These are phyloP conservation scores for Notholithocarpus densiflorus DNA, from an alignment of 306 rosid species.

Conservation along the genomic window DNA sequence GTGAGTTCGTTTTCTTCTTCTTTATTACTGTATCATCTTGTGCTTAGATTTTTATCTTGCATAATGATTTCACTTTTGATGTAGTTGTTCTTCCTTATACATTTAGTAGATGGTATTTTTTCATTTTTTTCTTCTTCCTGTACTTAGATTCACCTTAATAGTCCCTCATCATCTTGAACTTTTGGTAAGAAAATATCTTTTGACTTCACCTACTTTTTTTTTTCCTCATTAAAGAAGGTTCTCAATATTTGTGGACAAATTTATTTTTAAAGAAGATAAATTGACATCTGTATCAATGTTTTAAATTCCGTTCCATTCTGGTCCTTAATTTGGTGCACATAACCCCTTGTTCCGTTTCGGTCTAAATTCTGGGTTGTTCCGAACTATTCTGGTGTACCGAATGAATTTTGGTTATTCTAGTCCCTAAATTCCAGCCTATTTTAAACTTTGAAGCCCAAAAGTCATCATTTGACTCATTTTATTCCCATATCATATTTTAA, in stretches of 20 bases:
- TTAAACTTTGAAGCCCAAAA: too few species aligned
- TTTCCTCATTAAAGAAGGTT: background rate
- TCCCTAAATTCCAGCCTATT: too few species aligned
- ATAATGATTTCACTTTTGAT: background rate
- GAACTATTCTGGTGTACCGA: too few species aligned
- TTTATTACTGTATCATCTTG: conserved; percentile 7
- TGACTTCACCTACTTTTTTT: background rate
- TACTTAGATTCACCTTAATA: conserved; percentile 1
- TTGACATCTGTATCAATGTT: background rate
- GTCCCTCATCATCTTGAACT: background rate
- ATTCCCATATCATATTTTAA: too few species aligned
- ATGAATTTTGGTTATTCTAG: too few species aligned
- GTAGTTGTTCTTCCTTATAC: background rate
- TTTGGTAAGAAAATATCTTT: background rate
- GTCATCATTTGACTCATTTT: too few species aligned
- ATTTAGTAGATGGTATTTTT: background rate
- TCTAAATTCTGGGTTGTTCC: too few species aligned
- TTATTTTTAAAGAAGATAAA: background rate
- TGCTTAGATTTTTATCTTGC: background rate
- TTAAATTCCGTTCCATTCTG: too few species aligned
- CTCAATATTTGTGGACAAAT: background rate
- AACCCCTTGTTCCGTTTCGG: too few species aligned
- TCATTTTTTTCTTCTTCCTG: background rate
- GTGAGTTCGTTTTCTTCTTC: conserved; percentile 44
- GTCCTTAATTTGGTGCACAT: too few species aligned